These are phyloP conservation scores for Rhododendron ferrugineum DNA, from an alignment of 148 eudicot species.

Conservation along the genomic window DNA sequence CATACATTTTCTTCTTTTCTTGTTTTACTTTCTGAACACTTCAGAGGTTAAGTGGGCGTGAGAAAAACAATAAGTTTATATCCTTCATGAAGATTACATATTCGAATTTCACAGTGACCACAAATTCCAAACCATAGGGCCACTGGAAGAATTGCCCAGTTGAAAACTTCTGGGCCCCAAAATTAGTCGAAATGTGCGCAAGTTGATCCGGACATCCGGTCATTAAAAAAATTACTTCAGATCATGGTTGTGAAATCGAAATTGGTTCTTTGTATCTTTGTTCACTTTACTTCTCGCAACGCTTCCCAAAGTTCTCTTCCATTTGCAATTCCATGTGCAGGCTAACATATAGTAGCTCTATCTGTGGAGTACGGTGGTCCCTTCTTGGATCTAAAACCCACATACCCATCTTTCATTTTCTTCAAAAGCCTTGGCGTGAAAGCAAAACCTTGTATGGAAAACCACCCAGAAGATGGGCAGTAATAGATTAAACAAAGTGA, in stretches of 20 bases:
- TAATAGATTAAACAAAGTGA: neutral
- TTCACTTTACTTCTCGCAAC: neutral
- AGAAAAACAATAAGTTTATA: too few species aligned
- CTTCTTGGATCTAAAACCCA: constrained; percentile 11
- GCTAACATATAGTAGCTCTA: too few species aligned
- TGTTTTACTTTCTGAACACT: neutral
- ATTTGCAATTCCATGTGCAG: neutral
- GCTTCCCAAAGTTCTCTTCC: neutral
- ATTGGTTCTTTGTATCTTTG: neutral
- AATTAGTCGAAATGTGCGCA: too few species aligned
- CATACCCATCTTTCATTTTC: neutral
- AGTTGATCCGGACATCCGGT: too few species aligned
- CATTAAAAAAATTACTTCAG: neutral
- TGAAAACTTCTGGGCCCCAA: too few species aligned
- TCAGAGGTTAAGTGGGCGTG: neutral
- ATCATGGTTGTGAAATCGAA: neutral
- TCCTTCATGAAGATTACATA: too few species aligned
- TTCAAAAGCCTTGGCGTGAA: constrained; percentile 20
- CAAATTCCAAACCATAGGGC: too few species aligned
- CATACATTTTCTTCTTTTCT: neutral
- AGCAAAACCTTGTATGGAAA: constrained; percentile 6
- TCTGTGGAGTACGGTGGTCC: constrained; percentile 3
- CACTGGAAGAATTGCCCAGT: too few species aligned
- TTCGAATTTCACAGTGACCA: too few species aligned
- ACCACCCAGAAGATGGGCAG: neutral